Percentiles rank a stretch among this genome's conserved stretches.
Evolutionary conservation across 345 rosid genomes (phyloP).

Genomic region (Brassica carinata): DNA sequence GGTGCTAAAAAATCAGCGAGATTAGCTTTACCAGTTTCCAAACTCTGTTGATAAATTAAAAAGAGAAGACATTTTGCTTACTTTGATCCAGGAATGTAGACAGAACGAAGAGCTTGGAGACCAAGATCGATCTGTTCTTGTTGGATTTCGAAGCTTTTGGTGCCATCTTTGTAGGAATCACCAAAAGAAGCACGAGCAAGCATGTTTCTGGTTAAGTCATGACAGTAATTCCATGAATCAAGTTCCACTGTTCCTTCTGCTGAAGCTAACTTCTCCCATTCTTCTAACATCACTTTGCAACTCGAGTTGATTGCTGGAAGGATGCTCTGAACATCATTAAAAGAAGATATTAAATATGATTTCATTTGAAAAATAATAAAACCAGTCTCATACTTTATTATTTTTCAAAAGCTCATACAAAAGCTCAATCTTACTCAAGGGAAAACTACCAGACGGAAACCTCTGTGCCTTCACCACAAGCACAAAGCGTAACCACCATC

Average conservation of each 20-base stretch:
- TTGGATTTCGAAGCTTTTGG: conserved; percentile 45
- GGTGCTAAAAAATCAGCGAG: too few species aligned
- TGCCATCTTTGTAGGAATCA: conserved; percentile 47
- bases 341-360: too few species aligned
- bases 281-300: conserved; percentile 42
- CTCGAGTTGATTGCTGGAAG: conserved; percentile 38
- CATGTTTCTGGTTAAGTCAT: conserved; percentile 43
- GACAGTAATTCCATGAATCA: conserved; percentile 46
- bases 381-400: too few species aligned
- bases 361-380: background rate
- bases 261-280: conserved; percentile 44
- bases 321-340: conserved; percentile 27
- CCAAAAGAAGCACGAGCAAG: conserved; percentile 55
- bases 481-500: too few species aligned
- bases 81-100: conserved; percentile 49
- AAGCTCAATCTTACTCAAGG: too few species aligned
- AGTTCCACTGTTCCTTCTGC: conserved; percentile 37
- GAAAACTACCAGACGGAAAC: too few species aligned
- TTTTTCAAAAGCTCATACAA: too few species aligned
- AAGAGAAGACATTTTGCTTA: too few species aligned
- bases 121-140: conserved; percentile 43
- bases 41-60: too few species aligned
- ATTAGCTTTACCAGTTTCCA: too few species aligned
- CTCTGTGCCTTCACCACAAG: too few species aligned
- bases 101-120: conserved; percentile 35